phyloP scores from a whole-genome alignment of 495 filamentous ascomycete genomes.

The Lasiosphaeris hirsuta region DNA sequence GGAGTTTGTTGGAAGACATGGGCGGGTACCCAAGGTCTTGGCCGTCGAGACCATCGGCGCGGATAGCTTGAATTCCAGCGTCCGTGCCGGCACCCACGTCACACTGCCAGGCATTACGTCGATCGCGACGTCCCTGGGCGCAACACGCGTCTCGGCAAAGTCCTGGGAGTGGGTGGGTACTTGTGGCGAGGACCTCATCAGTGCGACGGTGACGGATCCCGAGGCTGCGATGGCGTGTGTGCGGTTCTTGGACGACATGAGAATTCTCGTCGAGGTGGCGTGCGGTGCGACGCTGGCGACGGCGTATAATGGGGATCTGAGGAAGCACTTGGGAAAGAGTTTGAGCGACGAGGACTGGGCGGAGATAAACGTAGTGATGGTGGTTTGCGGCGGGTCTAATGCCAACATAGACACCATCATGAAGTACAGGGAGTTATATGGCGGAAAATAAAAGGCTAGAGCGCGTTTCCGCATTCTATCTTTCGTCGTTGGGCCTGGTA shows the following conservation, averaged over 20 bases:
- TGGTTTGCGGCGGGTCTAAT: constrained; percentile 83
- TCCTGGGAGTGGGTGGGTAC: constrained; percentile 60
- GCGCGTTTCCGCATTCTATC: background rate
- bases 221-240: constrained; percentile 76
- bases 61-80: constrained; percentile 60
- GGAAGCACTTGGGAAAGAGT: constrained; percentile 56
- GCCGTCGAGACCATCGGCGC: constrained; percentile 83
- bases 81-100: constrained; percentile 58
- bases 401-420: constrained; percentile 64
- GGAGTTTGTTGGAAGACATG: constrained; percentile 18
- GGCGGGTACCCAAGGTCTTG: constrained; percentile 54
- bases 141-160: constrained; percentile 64
- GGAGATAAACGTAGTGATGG: constrained; percentile 71
- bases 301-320: constrained; percentile 61
- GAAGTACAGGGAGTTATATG: constrained; percentile 59
- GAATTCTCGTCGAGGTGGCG: constrained; percentile 76
- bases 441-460: constrained; percentile 13
- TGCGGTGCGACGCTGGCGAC: constrained; percentile 76
- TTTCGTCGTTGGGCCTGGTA: constrained; percentile 7
- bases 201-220: constrained; percentile 69
- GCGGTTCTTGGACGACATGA: constrained; percentile 76
- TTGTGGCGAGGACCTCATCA: constrained; percentile 51
- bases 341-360: constrained; percentile 50
- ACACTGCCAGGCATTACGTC: constrained; percentile 73
- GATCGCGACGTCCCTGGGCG: constrained; percentile 77